Evolutionary conservation across 805 yeast species (phyloP), one percentile per base, ranked within the genome.

Genomic region (Candida coleopterorum): DNA sequence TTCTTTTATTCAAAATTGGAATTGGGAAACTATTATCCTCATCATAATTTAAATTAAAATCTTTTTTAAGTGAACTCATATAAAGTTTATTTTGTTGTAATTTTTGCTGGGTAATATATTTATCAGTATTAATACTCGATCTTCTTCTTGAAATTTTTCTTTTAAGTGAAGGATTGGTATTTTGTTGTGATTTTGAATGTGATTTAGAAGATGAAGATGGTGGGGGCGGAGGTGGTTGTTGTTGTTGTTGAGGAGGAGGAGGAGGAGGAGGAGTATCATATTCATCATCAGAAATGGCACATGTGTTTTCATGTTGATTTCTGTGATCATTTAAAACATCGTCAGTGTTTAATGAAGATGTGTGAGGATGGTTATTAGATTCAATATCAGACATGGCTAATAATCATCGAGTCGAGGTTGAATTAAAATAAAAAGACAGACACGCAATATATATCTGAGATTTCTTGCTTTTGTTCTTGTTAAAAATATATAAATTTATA

Each of bases 251-350:
- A 18, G 9, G 35, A 7, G 16, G 35, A n/a, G 15, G 22, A 8
- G 9, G 25, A n/a, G 15, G 26, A 10, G 18, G 32, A 15, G 14
- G 20, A 9, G 34, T 25, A 14, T 27, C 34, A 27, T 11, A 16
- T 11, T 29, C 32, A 25, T 45, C 52, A 12, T 47, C 57, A 6
- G 53, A 43, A 7, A 50, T 41, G 12, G 57, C 40, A 11, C 41
- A 30, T 17, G 38, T 24, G n/a, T 35, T 34, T 32, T 32, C 20
- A 32, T 14, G 14, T 34, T 66, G 72, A 45, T 65, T 39, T 34
- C 72, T 49, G 46, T 66, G 71, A 48, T 66, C 72, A 37, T 64
- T 55, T 39, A 66, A 52, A 12, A 56, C 56, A 30, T 61, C 62
- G 37, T 62, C 69, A 15, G 40, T 30, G 17, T 32, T 32, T n/a